Conservation (phyloP, 2,329 filamentous ascomycete genomes). For the Neonectria neomacrospora region DNA sequence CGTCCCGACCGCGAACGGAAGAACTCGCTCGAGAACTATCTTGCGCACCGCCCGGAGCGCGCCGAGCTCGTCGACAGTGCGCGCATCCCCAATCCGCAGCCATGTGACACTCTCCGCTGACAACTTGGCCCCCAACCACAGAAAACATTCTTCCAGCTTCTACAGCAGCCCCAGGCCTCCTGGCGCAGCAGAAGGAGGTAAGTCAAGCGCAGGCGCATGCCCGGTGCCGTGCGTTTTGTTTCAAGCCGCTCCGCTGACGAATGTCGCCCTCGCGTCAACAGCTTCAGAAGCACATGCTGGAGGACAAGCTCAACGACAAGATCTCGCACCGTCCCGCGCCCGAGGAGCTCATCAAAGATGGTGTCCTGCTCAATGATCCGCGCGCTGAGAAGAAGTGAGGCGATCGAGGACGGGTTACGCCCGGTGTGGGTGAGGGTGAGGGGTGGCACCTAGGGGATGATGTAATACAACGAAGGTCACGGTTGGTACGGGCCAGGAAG, state of each 20-base stretch:
- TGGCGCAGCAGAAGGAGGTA: conserved; percentile 81
- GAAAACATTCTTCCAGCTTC: conserved; percentile 89
- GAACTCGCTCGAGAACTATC: conserved; percentile 78
- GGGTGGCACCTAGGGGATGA: conserved; percentile 63
- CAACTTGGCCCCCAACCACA: conserved; percentile 49
- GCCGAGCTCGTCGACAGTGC: conserved; percentile 83
- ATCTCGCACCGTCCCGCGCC: conserved; percentile 81
- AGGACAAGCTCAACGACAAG: conserved; percentile 87
- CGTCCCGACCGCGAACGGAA: conserved; percentile 65
- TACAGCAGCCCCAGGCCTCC: conserved; percentile 79
- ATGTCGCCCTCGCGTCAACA: conserved; percentile 38
- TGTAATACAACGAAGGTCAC: conserved; percentile 35
- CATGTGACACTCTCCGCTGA: conserved; percentile 40
- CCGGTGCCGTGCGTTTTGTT: not conserved
- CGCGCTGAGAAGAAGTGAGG: conserved; percentile 69
- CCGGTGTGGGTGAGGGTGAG: conserved; percentile 63
- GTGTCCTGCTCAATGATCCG: conserved; percentile 78
- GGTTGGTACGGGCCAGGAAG: not conserved
- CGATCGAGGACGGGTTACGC: conserved; percentile 72
- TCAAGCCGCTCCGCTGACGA: conserved; percentile 27
- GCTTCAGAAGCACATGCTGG: conserved; percentile 88
- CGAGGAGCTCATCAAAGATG: conserved; percentile 80
- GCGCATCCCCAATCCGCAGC: conserved; percentile 50
- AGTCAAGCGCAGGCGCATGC: conserved; percentile 33
- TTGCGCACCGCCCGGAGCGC: conserved; percentile 78